These are phyloP conservation scores for Macrolepiota fuliginosa DNA, from an alignment of 768 basidiomycete species.

Conservation along the genomic window DNA sequence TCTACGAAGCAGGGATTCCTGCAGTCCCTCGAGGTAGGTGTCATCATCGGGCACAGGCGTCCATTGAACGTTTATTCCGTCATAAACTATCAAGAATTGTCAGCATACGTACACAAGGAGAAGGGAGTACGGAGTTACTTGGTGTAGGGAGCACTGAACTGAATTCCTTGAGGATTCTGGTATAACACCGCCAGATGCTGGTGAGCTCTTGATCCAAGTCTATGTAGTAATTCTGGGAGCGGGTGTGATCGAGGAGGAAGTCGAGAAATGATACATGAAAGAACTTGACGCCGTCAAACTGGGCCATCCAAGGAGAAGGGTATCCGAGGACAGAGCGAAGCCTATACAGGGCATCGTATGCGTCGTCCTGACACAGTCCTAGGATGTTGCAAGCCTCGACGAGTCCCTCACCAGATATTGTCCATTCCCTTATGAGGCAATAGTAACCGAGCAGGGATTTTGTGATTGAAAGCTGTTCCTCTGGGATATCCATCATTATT, in stretches of 20 bases:
- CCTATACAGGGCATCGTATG: neutral
- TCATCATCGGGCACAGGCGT: neutral
- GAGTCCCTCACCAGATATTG: too few species aligned
- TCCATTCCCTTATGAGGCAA: too few species aligned
- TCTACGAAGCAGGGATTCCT: neutral
- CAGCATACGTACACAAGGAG: neutral
- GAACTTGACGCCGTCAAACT: neutral
- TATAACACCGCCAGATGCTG: neutral
- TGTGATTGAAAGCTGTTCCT: too few species aligned
- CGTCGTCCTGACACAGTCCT: too few species aligned
- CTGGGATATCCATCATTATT: too few species aligned
- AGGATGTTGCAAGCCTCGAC: too few species aligned
- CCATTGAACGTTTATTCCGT: neutral
- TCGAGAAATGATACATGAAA: neutral
- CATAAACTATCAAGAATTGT: neutral
- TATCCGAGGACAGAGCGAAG: neutral
- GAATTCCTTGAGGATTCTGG: neutral
- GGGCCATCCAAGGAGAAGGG: neutral
- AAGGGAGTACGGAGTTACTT: neutral
- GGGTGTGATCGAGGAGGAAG: neutral
- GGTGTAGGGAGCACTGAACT: neutral
- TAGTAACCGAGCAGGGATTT: too few species aligned
- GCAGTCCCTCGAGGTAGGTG: neutral
- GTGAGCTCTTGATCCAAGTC: neutral
- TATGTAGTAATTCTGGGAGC: neutral